phyloP scores from a whole-genome alignment of 768 basidiomycete genomes.

The Cantharellus anzutake region DNA sequence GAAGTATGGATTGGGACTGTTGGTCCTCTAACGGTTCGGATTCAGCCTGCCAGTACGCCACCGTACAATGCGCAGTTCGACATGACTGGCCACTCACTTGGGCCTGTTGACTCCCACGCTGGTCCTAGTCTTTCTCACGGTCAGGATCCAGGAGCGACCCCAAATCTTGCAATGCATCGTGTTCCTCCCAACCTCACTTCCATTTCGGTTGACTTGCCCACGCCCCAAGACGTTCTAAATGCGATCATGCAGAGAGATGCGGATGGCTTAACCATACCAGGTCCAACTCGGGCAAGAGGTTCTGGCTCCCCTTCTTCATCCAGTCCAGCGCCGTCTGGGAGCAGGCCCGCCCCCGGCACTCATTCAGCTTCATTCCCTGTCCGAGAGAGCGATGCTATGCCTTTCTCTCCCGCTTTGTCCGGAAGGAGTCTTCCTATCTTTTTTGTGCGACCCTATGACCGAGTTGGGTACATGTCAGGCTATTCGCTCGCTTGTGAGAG shows the following conservation, averaged over 20 bases:
- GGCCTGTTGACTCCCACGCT: no score
- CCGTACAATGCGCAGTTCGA: constrained; percentile 3
- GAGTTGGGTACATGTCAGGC: constrained; percentile 81
- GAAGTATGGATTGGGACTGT: constrained; percentile 81
- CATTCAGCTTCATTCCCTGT: background rate
- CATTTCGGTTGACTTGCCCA: constrained; percentile 73
- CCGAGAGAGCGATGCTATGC: background rate
- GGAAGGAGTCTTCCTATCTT: constrained; percentile 35
- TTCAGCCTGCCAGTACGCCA: constrained; percentile 7
- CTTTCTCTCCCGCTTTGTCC: constrained; percentile 8
- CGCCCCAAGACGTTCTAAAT: constrained; percentile 52
- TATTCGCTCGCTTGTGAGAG: constrained; percentile 70
- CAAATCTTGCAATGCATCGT: constrained; percentile 20
- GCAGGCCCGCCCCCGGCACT: constrained; percentile 20
- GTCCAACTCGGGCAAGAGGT: background rate
- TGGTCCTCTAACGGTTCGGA: constrained; percentile 38
- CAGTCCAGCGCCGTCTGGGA: background rate
- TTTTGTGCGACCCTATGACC: constrained; percentile 65
- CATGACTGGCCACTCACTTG: no score
- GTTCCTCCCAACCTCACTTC: constrained; percentile 25
- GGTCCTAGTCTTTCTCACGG: background rate
- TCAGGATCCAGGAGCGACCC: background rate
- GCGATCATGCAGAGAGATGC: constrained; percentile 48
- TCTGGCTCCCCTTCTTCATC: constrained; percentile 1
- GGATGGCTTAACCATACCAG: background rate